These are phyloP conservation scores for Rosa multiflora DNA, from an alignment of 306 rosid species.

Conservation along the genomic window DNA sequence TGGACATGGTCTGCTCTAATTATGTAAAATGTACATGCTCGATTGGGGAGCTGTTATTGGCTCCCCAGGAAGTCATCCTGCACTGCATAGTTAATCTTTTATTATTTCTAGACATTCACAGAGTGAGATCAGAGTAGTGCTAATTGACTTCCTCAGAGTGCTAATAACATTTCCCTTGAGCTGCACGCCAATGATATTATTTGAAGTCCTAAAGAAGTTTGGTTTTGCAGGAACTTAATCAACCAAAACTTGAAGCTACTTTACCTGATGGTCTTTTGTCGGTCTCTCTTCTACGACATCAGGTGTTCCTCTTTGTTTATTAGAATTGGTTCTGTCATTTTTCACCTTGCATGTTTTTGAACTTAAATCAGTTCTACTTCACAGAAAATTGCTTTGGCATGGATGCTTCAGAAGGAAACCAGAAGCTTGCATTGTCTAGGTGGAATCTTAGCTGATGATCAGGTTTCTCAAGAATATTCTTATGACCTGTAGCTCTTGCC, in stretches of 20 bases:
- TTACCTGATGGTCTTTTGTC: constrained; percentile 82
- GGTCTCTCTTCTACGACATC: constrained; percentile 89
- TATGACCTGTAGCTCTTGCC: constrained; percentile 18
- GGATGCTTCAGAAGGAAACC: constrained; percentile 97
- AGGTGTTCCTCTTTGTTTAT: constrained; percentile 52
- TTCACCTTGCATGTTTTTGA: constrained; percentile 16
- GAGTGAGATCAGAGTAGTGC: neutral
- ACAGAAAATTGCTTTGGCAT: constrained; percentile 94
- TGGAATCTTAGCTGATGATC: constrained; percentile 98
- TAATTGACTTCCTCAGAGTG: neutral
- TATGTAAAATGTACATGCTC: neutral
- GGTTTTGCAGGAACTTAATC: constrained; percentile 80
- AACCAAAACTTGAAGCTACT: constrained; percentile 61
- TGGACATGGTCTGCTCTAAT: neutral
- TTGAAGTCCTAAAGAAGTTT: constrained; percentile 25
- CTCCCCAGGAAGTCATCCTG: neutral
- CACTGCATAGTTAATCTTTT: neutral
- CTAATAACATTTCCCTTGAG: neutral
- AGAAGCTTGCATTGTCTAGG: constrained; percentile 95
- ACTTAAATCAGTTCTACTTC: constrained; percentile 26
- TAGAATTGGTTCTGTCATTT: constrained; percentile 8
- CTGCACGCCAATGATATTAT: neutral
- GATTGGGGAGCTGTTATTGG: neutral
- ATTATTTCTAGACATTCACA: neutral
- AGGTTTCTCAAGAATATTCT: constrained; percentile 47